Conservation (phyloP, 768 basidiomycete genomes). For the Trametes coccinea region DNA sequence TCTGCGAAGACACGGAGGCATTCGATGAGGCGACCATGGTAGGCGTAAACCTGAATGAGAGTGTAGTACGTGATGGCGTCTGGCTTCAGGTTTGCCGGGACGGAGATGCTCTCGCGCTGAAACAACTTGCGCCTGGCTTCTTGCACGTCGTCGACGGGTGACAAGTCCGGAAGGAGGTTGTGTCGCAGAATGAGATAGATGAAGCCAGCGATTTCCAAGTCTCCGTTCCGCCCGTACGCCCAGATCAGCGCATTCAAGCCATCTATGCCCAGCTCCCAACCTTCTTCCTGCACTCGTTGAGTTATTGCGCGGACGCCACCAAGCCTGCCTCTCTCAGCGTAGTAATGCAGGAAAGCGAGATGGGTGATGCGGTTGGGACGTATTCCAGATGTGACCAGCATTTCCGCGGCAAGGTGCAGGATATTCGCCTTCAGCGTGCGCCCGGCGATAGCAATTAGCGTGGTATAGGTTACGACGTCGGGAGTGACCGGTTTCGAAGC, state of each 20-base stretch:
- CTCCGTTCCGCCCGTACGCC: constrained; percentile 58
- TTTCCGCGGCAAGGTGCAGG: constrained; percentile 51
- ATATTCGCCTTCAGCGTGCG: constrained; percentile 45
- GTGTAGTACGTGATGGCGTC: constrained; percentile 66
- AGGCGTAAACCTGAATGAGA: constrained; percentile 70
- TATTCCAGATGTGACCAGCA: constrained; percentile 56
- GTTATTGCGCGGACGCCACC: constrained; percentile 57
- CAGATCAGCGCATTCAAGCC: constrained; percentile 71
- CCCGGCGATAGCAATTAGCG: constrained; percentile 63
- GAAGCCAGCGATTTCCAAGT: constrained; percentile 53
- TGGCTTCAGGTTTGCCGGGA: constrained; percentile 48
- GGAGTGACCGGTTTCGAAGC: constrained; percentile 39
- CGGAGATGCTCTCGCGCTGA: constrained; percentile 45
- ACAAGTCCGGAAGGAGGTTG: constrained; percentile 43
- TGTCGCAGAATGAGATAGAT: constrained; percentile 68
- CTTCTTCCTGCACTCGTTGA: constrained; percentile 50
- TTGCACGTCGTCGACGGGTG: constrained; percentile 23
- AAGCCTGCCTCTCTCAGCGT: constrained; percentile 47
- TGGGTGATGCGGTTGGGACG: constrained; percentile 63
- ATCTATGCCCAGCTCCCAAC: constrained; percentile 56
- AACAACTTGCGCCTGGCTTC: constrained; percentile 41
- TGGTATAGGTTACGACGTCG: constrained; percentile 70
- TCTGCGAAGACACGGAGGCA: constrained; percentile 64
- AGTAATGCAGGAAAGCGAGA: constrained; percentile 59
- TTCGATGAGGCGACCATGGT: constrained; percentile 62